Conservation (phyloP, 2,329 filamentous ascomycete species). For the Sarocladium kiliense region DNA sequence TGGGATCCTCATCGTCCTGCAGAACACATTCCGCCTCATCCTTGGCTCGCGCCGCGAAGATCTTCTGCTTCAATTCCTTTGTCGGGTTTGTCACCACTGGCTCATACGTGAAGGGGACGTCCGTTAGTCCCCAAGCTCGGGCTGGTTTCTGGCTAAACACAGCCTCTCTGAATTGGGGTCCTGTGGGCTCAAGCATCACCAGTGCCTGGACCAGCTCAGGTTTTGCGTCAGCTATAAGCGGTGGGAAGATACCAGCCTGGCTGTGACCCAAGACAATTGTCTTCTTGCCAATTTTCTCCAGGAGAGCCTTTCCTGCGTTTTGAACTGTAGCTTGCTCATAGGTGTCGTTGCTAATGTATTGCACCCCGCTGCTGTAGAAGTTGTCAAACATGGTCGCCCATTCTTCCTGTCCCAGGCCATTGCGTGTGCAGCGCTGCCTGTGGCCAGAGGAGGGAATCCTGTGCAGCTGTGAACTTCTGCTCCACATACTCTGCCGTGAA, state of each 20-base stretch:
- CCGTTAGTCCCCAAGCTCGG: conserved; percentile 40
- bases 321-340: conserved; percentile 31
- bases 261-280: conserved; percentile 39
- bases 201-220: conserved; percentile 35
- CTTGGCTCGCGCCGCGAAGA: conserved; percentile 14
- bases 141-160: conserved; percentile 28
- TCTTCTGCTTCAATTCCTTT: conserved; percentile 26
- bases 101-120: conserved; percentile 42
- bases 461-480: conserved; percentile 31
- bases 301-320: conserved; percentile 33
- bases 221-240: conserved; percentile 35
- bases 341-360: conserved; percentile 26
- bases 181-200: conserved; percentile 39
- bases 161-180: conserved; percentile 40
- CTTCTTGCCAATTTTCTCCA: conserved; percentile 37
- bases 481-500: conserved; percentile 30
- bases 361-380: conserved; percentile 35
- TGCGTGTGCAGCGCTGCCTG: conserved; percentile 35
- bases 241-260: conserved; percentile 36
- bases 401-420: conserved; percentile 34
- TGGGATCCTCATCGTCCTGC: conserved; percentile 25
- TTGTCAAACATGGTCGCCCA: conserved; percentile 36
- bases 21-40: conserved; percentile 20
- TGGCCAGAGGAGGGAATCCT: conserved; percentile 30
- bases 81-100: conserved; percentile 33